phyloP scores from a whole-genome alignment of 2,329 filamentous ascomycete genomes.

The Onygena corvina region DNA sequence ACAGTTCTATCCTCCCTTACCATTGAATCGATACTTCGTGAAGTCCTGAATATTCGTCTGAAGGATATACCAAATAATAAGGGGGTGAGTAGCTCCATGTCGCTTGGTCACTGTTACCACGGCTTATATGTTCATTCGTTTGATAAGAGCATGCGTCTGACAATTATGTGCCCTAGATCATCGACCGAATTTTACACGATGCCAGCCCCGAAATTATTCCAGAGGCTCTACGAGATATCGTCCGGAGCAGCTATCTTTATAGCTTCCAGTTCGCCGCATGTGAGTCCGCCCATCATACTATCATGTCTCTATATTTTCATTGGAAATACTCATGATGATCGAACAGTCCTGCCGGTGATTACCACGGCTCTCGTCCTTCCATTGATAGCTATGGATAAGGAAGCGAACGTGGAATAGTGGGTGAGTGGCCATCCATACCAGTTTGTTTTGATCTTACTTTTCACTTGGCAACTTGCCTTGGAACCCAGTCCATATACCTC shows the following conservation, averaged over 20 bases:
- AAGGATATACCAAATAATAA: neutral
- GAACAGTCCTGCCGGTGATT: neutral
- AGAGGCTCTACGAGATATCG: neutral
- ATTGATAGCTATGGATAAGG: neutral
- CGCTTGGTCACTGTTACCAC: too few species aligned
- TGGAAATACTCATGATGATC: neutral
- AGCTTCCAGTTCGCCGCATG: conserved; percentile 3
- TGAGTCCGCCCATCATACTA: neutral
- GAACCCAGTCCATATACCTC: neutral
- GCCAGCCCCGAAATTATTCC: neutral
- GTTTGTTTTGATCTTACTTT: neutral
- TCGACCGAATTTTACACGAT: neutral
- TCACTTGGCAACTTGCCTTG: neutral
- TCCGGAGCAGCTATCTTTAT: neutral
- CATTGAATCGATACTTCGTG: neutral
- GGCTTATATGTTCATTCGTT: neutral
- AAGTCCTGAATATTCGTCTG: neutral
- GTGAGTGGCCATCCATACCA: too few species aligned
- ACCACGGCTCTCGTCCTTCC: neutral
- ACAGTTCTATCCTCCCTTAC: neutral
- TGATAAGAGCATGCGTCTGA: neutral
- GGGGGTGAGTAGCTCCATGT: neutral
- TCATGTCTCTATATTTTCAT: neutral
- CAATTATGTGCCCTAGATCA: neutral
- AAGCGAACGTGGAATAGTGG: conserved; percentile 1